Percentiles rank a stretch among this genome's conserved stretches.
Conservation (phyloP, 2,329 filamentous ascomycete species). For the Paecilomyces variotii region DNA sequence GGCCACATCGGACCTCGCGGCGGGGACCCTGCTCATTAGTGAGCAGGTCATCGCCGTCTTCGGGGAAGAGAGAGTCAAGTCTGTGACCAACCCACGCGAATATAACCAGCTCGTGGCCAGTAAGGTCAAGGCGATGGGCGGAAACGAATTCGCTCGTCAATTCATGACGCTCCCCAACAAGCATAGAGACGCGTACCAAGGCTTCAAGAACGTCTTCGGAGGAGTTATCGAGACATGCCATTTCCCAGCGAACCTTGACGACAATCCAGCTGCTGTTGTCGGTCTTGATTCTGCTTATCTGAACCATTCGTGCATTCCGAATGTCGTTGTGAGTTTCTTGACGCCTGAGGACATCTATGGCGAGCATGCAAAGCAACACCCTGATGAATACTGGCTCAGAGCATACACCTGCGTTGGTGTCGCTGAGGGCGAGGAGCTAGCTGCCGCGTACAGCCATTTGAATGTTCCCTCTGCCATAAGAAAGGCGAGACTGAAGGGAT, state of each 20-base stretch:
- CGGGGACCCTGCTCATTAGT: background rate
- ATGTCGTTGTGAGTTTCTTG: constrained; percentile 11
- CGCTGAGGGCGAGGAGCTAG: constrained; percentile 17
- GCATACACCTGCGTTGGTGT: constrained; percentile 14
- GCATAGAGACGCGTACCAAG: background rate
- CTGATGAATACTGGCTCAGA: background rate
- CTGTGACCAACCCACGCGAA: background rate
- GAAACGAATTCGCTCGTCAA: background rate
- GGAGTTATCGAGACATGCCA: background rate
- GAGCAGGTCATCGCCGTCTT: background rate
- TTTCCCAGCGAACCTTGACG: background rate
- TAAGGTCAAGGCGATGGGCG: background rate
- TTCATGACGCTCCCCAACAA: background rate
- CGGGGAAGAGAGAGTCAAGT: background rate
- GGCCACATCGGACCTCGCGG: background rate
- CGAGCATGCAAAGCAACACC: background rate
- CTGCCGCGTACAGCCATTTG: constrained; percentile 11
- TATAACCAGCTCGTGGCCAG: background rate
- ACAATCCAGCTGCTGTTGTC: background rate
- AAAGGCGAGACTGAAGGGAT: constrained; percentile 4
- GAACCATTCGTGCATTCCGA: constrained; percentile 20
- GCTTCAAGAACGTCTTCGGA: background rate
- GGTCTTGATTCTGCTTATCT: constrained; percentile 10
- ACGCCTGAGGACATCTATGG: background rate
- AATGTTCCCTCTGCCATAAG: constrained; percentile 4